These are phyloP conservation scores for Babesia ovis DNA, from an alignment of 169 alveolate genomes.

Conservation along the genomic window DNA sequence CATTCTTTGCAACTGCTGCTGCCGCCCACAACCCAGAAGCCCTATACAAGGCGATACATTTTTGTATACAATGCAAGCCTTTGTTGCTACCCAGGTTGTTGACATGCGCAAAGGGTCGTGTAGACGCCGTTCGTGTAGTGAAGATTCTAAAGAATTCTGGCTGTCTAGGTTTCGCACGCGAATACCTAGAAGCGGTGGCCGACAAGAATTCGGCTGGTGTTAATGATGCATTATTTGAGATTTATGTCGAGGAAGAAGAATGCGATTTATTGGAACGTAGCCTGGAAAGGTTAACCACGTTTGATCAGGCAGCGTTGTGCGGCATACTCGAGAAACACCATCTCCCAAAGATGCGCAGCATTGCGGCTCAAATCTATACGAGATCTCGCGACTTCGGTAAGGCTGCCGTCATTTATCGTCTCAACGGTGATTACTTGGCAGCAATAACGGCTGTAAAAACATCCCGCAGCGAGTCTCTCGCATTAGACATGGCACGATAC, in stretches of 20 bases:
- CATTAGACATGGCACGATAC: slow-evolving; percentile 88
- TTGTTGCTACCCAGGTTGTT: slow-evolving; percentile 91
- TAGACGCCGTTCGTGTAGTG: slow-evolving; percentile 93
- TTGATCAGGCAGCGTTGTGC: slow-evolving; percentile 93
- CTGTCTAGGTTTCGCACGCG: slow-evolving; percentile 82
- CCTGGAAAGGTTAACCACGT: slow-evolving; percentile 91
- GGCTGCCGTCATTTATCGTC: slow-evolving; percentile 88
- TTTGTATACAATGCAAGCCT: slow-evolving; percentile 99
- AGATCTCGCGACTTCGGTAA: slow-evolving; percentile 88
- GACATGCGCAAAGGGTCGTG: slow-evolving; percentile 76
- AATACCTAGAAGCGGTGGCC: slow-evolving; percentile 78
- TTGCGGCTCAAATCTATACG: slow-evolving; percentile 91
- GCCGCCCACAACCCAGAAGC: slow-evolving; percentile 94
- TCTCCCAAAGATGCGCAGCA: slow-evolving; percentile 95
- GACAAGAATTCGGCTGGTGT: slow-evolving; percentile 89
- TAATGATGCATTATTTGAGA: slow-evolving; percentile 97
- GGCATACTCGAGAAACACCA: slow-evolving; percentile 92
- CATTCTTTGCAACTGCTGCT: slow-evolving; percentile 62
- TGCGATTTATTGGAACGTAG: slow-evolving; percentile 91
- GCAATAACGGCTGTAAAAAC: slow-evolving; percentile 73
- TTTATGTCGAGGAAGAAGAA: slow-evolving; percentile 96
- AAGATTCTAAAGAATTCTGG: slow-evolving; percentile 83
- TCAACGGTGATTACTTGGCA: slow-evolving; percentile 70
- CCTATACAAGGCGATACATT: slow-evolving; percentile 96
- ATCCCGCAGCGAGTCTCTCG: slow-evolving; percentile 81